Conservation (phyloP, 73 alveolate species). For the Effrenium voratum region DNA sequence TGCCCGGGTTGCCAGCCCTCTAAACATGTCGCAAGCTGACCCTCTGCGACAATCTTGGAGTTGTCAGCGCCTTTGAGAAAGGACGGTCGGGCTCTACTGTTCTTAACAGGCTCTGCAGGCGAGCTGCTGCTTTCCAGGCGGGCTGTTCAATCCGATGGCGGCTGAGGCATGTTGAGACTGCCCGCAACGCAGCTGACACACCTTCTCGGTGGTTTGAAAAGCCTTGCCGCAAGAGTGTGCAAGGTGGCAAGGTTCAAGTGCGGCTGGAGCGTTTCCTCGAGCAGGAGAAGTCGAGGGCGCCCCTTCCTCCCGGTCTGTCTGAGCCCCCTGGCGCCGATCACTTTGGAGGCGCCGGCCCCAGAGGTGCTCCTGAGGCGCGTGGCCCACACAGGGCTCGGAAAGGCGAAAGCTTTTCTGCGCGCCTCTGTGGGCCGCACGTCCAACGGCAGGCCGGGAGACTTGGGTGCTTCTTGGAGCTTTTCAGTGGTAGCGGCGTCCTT, state of each 20-base stretch:
- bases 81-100: neutral
- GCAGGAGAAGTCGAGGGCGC: neutral
- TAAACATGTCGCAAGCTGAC: neutral
- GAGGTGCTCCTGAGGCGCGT: neutral
- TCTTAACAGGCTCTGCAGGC: neutral
- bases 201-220: conserved; percentile 42
- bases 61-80: conserved; percentile 6
- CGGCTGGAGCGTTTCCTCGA: neutral
- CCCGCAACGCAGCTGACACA: conserved; percentile 25
- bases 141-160: neutral
- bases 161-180: conserved; percentile 23
- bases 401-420: no score
- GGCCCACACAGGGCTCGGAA: neutral
- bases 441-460: no score
- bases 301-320: neutral
- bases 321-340: neutral
- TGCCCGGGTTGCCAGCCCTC: neutral
- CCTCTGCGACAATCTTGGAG: conserved; percentile 15
- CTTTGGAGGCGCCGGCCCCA: neutral
- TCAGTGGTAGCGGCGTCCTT: neutral
- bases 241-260: neutral
- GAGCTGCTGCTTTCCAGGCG: neutral
- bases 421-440: neutral
- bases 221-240: neutral
- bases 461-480: conserved; percentile 8